Percentiles rank a stretch among this genome's conserved stretches.
Conservation (phyloP, 176 grass and related monocot genomes). For the Oryza australiensis region DNA sequence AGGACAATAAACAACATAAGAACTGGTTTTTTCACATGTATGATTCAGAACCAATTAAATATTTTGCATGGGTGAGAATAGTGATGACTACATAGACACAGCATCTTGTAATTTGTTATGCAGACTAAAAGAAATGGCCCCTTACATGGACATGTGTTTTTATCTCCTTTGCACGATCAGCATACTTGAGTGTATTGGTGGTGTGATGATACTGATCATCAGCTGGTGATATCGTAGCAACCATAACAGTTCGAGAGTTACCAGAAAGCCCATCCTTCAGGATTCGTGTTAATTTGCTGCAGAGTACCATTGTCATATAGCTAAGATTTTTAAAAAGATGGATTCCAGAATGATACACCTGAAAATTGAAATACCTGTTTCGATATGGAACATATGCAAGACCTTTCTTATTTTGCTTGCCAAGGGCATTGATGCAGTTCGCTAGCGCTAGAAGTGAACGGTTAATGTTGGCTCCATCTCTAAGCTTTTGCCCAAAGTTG, state of each 20-base stretch:
- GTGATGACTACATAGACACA: neutral
- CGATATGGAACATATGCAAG: constrained; percentile 99
- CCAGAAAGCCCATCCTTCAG: constrained; percentile 98
- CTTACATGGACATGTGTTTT: constrained; percentile 99
- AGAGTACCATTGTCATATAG: constrained; percentile 41
- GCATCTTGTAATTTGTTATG: neutral
- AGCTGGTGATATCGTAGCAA: constrained; percentile 96
- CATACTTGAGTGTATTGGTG: constrained; percentile 96
- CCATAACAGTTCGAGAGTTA: constrained; percentile 97
- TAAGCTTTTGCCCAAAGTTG: constrained; percentile 91
- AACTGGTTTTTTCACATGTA: neutral
- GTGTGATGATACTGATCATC: constrained; percentile 98
- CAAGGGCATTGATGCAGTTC: constrained; percentile 99
- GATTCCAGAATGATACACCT: neutral
- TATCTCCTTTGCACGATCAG: constrained; percentile 98
- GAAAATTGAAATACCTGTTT: constrained; percentile 64
- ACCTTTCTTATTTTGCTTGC: constrained; percentile 98
- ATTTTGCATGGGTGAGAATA: neutral
- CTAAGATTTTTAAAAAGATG: constrained; percentile 4
- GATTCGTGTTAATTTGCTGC: constrained; percentile 98
- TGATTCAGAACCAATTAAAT: constrained; percentile 3
- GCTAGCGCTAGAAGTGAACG: constrained; percentile 90
- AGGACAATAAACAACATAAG: constrained; percentile 23
- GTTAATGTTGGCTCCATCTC: constrained; percentile 98
- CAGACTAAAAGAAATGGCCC: constrained; percentile 18